Evolutionary conservation across 352 stramenopile species (phyloP), one percentile per base, ranked within the genome.

Genomic region (Pythium oligandrum): DNA sequence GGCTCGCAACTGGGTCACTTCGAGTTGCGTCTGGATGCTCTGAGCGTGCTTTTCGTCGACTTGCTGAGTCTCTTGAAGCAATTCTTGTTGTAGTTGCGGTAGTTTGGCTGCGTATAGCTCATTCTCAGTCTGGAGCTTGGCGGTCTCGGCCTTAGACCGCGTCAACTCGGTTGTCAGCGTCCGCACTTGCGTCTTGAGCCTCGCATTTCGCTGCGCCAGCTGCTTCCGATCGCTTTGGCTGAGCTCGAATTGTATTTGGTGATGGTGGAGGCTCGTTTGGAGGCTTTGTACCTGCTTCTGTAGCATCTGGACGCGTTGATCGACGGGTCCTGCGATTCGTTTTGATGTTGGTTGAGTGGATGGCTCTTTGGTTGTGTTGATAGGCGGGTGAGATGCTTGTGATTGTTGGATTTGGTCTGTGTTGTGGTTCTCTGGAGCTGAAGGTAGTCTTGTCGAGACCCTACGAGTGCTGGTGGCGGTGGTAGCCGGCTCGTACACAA

Each of bases 71-170:
- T 84, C 73, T n/a, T 78, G 37, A 26, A 70, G 53, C 6, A 84
- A 34, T n/a, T 80, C 74, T 0, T 68, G 61, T 39, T 79, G 68
- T n/a, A 84, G 52, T 30, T 61, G 58, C 3, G 71, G 74, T 32
- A 84, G 49, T 10, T 76, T 81, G 5, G 63, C 53, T 5, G 74
- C 64, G 34, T 79, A 84, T 8, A 84, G 44, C 39, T 79, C 71
- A 35, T 79, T 84, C n/a, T 81, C 74, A 1, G 64, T 71, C 44
- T 71, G 67, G 11, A 73, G 64, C 17, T 72, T 73, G 6, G 60
- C 61, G 17, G 64, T 60, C 46, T 81, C 65, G 12, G 70, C 58
- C 17, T 69, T 79, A 1, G 63, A 65, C 4, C 70, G 70, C 36
- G 77, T 59, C 2, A 84, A 48, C 57, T 75, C 64, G 35, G 61